Conservation (phyloP, 2,329 filamentous ascomycete species). For the Apiospora rasikravindrae region DNA sequence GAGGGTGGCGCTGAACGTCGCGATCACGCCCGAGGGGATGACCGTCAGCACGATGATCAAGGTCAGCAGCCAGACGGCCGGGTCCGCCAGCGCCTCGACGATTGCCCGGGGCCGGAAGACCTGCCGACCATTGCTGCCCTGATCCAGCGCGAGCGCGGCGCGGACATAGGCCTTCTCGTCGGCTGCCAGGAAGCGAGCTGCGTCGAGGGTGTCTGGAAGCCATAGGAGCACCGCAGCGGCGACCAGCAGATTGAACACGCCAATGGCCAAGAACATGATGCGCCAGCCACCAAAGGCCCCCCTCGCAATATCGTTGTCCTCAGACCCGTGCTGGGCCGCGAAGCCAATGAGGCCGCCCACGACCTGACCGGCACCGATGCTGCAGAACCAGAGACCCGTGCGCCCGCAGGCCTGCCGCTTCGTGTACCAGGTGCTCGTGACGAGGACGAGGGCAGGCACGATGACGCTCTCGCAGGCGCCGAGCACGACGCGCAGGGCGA, state of each 20-base stretch:
- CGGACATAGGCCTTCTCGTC: slow-evolving; percentile 52
- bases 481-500: slow-evolving; percentile 70
- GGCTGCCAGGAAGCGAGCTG: slow-evolving; percentile 45
- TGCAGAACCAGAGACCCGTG: slow-evolving; percentile 68
- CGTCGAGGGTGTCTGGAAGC: slow-evolving; percentile 56
- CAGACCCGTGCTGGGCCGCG: slow-evolving; percentile 57
- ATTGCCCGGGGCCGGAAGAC: slow-evolving; percentile 54
- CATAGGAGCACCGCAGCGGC: slow-evolving; percentile 47
- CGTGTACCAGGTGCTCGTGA: slow-evolving; percentile 76
- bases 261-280: slow-evolving; percentile 57
- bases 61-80: slow-evolving; percentile 41
- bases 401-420: slow-evolving; percentile 69
- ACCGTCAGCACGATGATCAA: slow-evolving; percentile 42
- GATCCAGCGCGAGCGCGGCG: slow-evolving; percentile 61
- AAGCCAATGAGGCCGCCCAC: slow-evolving; percentile 53
- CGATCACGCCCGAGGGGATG: slow-evolving; percentile 44
- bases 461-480: slow-evolving; percentile 73
- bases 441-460: slow-evolving; percentile 70
- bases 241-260: slow-evolving; percentile 50
- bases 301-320: slow-evolving; percentile 24
- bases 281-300: slow-evolving; percentile 44
- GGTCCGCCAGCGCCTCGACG: slow-evolving; percentile 47
- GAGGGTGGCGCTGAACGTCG: slow-evolving; percentile 26
- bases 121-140: slow-evolving; percentile 61
- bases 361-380: slow-evolving; percentile 63